These are phyloP conservation scores for Penicillium sclerotiorum DNA, from an alignment of 2,329 filamentous ascomycete genomes.

Conservation along the genomic window DNA sequence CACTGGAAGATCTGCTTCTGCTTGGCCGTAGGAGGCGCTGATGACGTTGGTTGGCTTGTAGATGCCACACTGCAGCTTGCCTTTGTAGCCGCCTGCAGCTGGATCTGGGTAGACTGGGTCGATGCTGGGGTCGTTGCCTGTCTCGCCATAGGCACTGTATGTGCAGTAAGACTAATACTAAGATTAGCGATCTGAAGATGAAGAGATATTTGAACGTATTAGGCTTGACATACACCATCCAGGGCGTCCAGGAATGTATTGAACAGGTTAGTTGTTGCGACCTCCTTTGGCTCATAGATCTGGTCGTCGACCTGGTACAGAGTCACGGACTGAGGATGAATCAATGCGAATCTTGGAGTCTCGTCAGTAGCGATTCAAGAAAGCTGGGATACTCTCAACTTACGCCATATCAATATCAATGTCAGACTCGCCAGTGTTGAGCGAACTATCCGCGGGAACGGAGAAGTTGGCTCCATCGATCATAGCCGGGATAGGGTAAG, in stretches of 20 bases:
- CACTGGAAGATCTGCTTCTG: conserved; percentile 56
- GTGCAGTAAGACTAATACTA: conserved; percentile 51
- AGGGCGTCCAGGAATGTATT: conserved; percentile 57
- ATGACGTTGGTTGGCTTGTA: conserved; percentile 61
- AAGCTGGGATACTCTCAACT: neutral
- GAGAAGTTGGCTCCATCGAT: conserved; percentile 52
- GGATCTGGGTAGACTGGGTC: conserved; percentile 57
- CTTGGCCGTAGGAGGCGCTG: conserved; percentile 59
- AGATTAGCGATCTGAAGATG: conserved; percentile 1
- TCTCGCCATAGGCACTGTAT: conserved; percentile 53
- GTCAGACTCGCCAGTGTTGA: conserved; percentile 51
- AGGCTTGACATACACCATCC: conserved; percentile 49
- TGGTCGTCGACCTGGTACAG: conserved; percentile 56
- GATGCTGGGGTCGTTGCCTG: conserved; percentile 50
- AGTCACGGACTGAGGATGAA: conserved; percentile 55
- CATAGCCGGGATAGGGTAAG: conserved; percentile 48
- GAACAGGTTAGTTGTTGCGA: conserved; percentile 36
- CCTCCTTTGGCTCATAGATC: conserved; percentile 41
- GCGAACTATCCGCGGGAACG: conserved; percentile 36
- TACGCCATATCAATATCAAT: conserved; percentile 60
- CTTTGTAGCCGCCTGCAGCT: conserved; percentile 53
- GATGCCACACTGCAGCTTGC: conserved; percentile 49
- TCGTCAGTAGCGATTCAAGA: neutral
- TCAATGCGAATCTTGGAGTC: conserved; percentile 43
- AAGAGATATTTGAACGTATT: no score